Evolutionary conservation across 2,329 filamentous ascomycete species (phyloP).

Genomic region (Aschersonia sp.): DNA sequence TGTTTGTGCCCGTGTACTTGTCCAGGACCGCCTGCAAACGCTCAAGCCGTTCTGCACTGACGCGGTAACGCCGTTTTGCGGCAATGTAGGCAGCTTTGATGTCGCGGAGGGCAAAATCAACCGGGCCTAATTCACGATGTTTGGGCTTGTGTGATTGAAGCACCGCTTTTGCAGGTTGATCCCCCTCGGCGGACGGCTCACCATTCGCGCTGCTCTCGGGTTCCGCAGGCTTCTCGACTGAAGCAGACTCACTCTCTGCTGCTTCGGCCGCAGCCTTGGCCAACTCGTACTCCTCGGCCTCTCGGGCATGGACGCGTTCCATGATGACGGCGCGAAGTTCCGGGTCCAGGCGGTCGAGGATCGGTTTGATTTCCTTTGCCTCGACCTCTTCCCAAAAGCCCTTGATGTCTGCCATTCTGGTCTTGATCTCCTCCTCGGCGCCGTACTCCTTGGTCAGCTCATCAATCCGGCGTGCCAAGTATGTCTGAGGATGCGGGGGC

Average conservation of each 20-base stretch:
- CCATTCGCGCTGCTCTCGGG: slow-evolving; percentile 6
- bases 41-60: slow-evolving; percentile 54
- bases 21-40: slow-evolving; percentile 63
- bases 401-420: slow-evolving; percentile 61
- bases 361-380: slow-evolving; percentile 63
- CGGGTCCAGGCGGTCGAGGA: slow-evolving; percentile 47
- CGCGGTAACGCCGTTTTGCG: slow-evolving; percentile 75
- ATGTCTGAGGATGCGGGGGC: slow-evolving; percentile 81
- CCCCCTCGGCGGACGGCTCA: slow-evolving; percentile 1
- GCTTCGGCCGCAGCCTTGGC: slow-evolving; percentile 1
- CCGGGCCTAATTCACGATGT: slow-evolving; percentile 28
- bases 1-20: slow-evolving; percentile 69
- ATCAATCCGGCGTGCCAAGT: slow-evolving; percentile 68
- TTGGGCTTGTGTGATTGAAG: slow-evolving; percentile 21
- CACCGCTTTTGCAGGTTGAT: slow-evolving; percentile 9
- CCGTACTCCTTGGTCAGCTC: slow-evolving; percentile 61
- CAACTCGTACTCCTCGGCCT: slow-evolving; percentile 12
- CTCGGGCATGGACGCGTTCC: slow-evolving; percentile 38
- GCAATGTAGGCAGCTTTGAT: slow-evolving; percentile 70
- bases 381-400: slow-evolving; percentile 76
- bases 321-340: slow-evolving; percentile 48
- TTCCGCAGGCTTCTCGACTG: slow-evolving; percentile 8
- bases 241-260: not conserved
- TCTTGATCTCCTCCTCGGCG: slow-evolving; percentile 52
- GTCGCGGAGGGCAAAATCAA: slow-evolving; percentile 53